Evolutionary conservation across 1,284 basidiomycete genomes (phyloP), one percentile per base, ranked within the genome.

Genomic region (Agaricales sp.): DNA sequence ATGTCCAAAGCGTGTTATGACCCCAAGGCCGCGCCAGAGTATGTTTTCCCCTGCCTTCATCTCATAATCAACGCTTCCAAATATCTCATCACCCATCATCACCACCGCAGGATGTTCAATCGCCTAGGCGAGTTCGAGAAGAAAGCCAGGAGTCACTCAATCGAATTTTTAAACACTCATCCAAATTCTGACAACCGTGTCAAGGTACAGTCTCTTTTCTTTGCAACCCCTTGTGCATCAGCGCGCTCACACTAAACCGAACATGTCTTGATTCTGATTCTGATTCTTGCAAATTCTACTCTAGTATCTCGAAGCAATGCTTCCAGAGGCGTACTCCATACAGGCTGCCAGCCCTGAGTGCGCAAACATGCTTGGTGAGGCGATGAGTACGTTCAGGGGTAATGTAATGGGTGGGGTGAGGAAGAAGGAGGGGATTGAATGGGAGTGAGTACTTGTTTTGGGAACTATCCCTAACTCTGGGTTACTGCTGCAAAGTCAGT

Each of bases 1-100:
- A 82, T 82, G 67, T 71, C 88, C 37, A 77, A 70, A 50, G 92
- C 91, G 0, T 94, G 92, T 63, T 94, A 78, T 59, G 76, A 93
- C 58, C 91, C 91, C 0, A 65, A 64, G 19, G 86, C 84, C 48
- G 79, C 90, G 0, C 78, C 84, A 11, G 72, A 75, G 87, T 90
- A 58, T 60, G 74, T 64, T 16, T 43, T 22, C 24, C 41, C 47
- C 35, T 23, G 46, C 45, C 23, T 21, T 23, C 3, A n/a, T n/a
- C 30, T 37, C 11, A 12, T 16, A 16, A 37, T 37, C 16, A 16
- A 12, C 12, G 12, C 16, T 12, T 37, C 30, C 30, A 37, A 37
- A 37, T 12, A 25, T 26, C 48, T 50, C n/a, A n/a, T n/a, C 38
- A 50, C 44, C 53, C 26, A 56, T 11, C n/a, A 45, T 20, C 35